Conservation (phyloP, 306 rosid genomes). For the Pyrus betulifolia region DNA sequence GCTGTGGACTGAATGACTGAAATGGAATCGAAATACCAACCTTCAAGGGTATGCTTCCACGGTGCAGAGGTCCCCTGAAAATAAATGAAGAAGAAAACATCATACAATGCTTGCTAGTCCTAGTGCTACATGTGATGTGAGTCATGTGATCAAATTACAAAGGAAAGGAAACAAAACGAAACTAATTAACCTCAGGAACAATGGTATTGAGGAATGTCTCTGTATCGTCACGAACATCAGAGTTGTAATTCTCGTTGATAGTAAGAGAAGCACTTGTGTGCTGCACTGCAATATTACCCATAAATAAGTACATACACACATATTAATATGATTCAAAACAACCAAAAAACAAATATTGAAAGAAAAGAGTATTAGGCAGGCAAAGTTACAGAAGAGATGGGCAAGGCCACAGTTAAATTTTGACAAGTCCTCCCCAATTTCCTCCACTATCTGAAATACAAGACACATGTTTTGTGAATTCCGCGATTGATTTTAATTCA, state of each 20-base stretch:
- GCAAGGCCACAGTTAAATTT: conserved; percentile 90
- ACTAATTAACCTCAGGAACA: conserved; percentile 71
- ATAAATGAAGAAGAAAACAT: not conserved
- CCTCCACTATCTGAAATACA: conserved; percentile 27
- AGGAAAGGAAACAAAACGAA: not conserved
- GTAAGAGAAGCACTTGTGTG: conserved; percentile 98
- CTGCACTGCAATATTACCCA: conserved; percentile 46
- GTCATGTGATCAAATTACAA: no score
- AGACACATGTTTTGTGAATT: not conserved
- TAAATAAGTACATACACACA: not conserved
- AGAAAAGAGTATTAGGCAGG: not conserved
- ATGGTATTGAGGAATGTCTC: conserved; percentile 67
- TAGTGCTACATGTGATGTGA: no score
- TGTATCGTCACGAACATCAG: conserved; percentile 81
- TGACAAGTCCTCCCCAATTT: conserved; percentile 73
- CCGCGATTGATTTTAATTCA: not conserved
- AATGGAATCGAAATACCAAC: conserved; percentile 23
- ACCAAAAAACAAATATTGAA: not conserved
- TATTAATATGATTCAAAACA: not conserved
- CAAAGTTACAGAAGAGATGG: conserved; percentile 70
- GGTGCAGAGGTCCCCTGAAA: conserved; percentile 80
- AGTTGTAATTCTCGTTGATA: conserved; percentile 87
- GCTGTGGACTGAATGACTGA: not conserved
- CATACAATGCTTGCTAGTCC: not conserved
- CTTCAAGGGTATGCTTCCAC: conserved; percentile 92